phyloP scores from a whole-genome alignment of 2,329 filamentous ascomycete genomes.

The Sclerotinia subarctica region DNA sequence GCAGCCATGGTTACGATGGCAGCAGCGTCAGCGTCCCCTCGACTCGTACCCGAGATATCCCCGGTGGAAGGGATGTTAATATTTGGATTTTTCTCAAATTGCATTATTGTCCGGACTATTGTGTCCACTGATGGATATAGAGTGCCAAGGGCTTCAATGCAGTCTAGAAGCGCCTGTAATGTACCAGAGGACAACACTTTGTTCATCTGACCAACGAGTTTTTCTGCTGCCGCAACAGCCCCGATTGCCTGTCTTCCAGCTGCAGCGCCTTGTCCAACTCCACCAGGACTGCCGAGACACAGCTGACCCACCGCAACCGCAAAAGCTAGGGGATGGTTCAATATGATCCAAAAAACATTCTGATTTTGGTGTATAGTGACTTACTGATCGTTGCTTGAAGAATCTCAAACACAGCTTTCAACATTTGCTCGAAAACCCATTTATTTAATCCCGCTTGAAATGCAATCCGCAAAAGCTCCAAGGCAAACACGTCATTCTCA shows the following conservation, averaged over 20 bases:
- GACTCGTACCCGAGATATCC: slow-evolving; percentile 4
- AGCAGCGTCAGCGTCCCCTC: slow-evolving; percentile 1
- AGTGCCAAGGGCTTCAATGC: slow-evolving; percentile 9
- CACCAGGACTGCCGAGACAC: slow-evolving; percentile 6
- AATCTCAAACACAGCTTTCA: background rate
- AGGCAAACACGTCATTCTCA: slow-evolving; percentile 6
- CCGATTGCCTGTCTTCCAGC: slow-evolving; percentile 13
- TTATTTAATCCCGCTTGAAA: background rate
- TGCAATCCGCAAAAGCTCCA: background rate
- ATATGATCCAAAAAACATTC: background rate
- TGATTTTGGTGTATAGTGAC: background rate
- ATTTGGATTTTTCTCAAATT: background rate
- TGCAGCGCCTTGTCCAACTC: background rate
- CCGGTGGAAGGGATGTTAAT: slow-evolving; percentile 5
- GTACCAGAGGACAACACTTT: slow-evolving; percentile 11
- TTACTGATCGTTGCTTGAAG: slow-evolving; percentile 8
- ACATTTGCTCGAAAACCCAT: background rate
- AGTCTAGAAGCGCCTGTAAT: slow-evolving; percentile 5
- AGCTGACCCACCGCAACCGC: slow-evolving; percentile 9
- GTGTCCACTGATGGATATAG: slow-evolving; percentile 2
- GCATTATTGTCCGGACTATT: background rate
- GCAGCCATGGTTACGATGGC: slow-evolving; percentile 7
- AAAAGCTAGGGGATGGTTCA: background rate
- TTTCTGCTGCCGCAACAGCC: slow-evolving; percentile 6
- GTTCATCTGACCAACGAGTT: background rate